These are phyloP conservation scores for Sordariomycetes sp. DNA, from an alignment of 2,329 filamentous ascomycete genomes.

Conservation along the genomic window DNA sequence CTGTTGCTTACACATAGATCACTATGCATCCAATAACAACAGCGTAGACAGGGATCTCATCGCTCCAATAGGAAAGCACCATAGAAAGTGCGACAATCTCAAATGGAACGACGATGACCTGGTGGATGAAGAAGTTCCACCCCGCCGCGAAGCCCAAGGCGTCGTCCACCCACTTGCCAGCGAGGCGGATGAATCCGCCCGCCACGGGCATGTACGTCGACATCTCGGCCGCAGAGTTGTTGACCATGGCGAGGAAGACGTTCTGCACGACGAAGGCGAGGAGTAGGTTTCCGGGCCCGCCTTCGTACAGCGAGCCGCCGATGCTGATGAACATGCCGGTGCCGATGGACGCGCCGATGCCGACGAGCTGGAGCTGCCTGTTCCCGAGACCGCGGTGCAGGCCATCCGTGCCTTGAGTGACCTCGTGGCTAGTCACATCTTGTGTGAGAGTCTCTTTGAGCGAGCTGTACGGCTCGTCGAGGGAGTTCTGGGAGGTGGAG, in stretches of 20 bases:
- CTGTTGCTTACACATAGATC: background rate
- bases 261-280: slow-evolving; percentile 46
- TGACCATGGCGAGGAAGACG: slow-evolving; percentile 38
- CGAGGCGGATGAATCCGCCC: slow-evolving; percentile 53
- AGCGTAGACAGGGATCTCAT: slow-evolving; percentile 54
- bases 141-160: slow-evolving; percentile 43
- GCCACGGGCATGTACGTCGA: slow-evolving; percentile 49
- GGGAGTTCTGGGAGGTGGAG: background rate
- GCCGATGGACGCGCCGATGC: slow-evolving; percentile 46
- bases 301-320: slow-evolving; percentile 33
- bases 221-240: slow-evolving; percentile 59
- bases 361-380: slow-evolving; percentile 46
- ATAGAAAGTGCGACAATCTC: slow-evolving; percentile 30
- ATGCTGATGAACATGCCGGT: slow-evolving; percentile 53
- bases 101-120: slow-evolving; percentile 29
- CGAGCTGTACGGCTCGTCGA: background rate
- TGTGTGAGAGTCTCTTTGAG: background rate
- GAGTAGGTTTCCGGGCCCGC: slow-evolving; percentile 35
- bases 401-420: background rate
- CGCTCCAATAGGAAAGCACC: slow-evolving; percentile 28
- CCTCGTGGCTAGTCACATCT: background rate
- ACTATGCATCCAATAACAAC: slow-evolving; percentile 45
- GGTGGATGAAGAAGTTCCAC: slow-evolving; percentile 34
- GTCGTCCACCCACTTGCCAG: slow-evolving; percentile 55
- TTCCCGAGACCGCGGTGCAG: background rate